Conservation (phyloP, 345 rosid genomes). For the Turnera subulata region DNA sequence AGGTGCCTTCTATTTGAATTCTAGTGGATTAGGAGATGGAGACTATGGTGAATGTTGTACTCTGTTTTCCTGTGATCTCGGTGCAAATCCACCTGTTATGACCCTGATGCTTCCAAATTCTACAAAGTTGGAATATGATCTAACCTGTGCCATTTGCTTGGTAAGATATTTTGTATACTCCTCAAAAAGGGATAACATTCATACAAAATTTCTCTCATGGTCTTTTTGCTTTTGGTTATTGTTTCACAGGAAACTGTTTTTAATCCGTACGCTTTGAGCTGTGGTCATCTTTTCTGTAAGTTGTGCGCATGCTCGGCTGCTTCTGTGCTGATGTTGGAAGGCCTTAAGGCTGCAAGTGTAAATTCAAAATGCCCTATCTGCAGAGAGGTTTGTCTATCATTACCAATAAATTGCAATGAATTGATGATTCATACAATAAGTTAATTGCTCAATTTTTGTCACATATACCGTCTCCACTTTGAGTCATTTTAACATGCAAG, state of each 20-base stretch:
- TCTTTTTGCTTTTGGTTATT: not conserved
- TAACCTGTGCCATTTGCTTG: conserved; percentile 82
- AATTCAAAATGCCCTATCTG: conserved; percentile 81
- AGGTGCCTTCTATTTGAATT: conserved; percentile 84
- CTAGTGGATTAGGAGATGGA: conserved; percentile 40
- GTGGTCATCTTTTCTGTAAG: conserved; percentile 94
- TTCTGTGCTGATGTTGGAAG: conserved; percentile 65
- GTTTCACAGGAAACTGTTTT: conserved; percentile 65
- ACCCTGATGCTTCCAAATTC: conserved; percentile 56
- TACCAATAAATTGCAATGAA: not conserved
- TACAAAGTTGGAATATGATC: conserved; percentile 61
- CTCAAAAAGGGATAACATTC: not conserved
- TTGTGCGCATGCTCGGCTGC: conserved; percentile 90
- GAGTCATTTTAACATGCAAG: too few relatives aligned
- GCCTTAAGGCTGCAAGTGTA: conserved; percentile 55
- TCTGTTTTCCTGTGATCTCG: conserved; percentile 54
- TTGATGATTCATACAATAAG: not conserved
- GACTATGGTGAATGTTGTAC: conserved; percentile 43
- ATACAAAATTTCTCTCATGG: not conserved
- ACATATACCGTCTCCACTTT: too few relatives aligned
- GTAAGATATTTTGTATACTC: conserved; percentile 34
- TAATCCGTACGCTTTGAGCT: conserved; percentile 78
- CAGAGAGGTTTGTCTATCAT: conserved; percentile 62
- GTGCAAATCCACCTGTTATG: conserved; percentile 48
- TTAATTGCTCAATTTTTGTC: not conserved